Evolutionary conservation across 257 asterid genomes (phyloP).

Genomic region (Ehretia macrophylla): DNA sequence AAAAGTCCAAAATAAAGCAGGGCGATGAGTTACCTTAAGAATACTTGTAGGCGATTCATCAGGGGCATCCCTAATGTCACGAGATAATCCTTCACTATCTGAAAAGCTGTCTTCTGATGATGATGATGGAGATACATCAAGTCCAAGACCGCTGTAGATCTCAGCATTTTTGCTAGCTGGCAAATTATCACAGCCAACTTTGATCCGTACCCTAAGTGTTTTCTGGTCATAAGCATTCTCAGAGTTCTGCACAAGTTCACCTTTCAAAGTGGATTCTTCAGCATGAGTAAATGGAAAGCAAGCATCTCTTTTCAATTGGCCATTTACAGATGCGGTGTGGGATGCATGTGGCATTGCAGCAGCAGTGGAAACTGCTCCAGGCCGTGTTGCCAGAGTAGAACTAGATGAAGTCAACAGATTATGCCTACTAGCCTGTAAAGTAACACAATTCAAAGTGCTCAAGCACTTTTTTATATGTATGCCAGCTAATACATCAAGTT

Average conservation of each 20-base stretch:
- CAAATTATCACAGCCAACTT: conserved; percentile 74
- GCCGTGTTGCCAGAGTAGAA: conserved; percentile 48
- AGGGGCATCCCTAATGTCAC: conserved; percentile 36
- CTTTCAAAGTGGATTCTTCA: conserved; percentile 42
- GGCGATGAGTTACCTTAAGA: conserved; percentile 66
- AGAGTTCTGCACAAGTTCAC: conserved; percentile 35
- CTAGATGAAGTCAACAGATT: conserved; percentile 47
- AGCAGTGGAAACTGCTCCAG: conserved; percentile 41
- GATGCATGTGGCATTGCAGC: conserved; percentile 20
- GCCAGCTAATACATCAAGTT: conserved; percentile 12
- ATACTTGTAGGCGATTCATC: conserved; percentile 86
- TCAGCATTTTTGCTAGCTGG: conserved; percentile 72
- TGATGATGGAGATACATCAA: conserved; percentile 82
- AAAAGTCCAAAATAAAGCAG: conserved; percentile 16
- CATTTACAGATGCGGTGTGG: conserved; percentile 12
- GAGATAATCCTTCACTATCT: conserved; percentile 50
- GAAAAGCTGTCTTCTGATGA: conserved; percentile 71
- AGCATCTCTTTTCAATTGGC: conserved; percentile 19
- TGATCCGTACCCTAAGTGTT: conserved; percentile 80
- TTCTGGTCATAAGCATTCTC: conserved; percentile 52
- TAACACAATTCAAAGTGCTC: conserved; percentile 29
- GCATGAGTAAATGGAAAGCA: conserved; percentile 33
- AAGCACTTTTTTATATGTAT: conserved; percentile 18
- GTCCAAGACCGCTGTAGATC: conserved; percentile 94
- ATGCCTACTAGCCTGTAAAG: conserved; percentile 61